phyloP scores from a whole-genome alignment of 2,329 filamentous ascomycete genomes.

The Calycina marina region DNA sequence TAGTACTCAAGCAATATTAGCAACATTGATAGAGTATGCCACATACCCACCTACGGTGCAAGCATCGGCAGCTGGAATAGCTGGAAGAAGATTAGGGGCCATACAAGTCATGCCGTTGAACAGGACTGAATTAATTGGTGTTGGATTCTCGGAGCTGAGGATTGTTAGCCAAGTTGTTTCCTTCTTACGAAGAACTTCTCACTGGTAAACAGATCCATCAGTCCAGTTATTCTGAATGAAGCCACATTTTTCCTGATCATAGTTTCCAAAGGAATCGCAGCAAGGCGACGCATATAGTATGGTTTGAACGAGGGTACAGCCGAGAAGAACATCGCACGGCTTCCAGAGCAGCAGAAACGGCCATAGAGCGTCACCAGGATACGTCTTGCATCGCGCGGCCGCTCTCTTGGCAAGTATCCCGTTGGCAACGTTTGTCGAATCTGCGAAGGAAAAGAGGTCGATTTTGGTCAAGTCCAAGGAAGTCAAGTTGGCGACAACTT shows the following conservation, averaged over 20 bases:
- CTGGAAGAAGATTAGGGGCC: conserved; percentile 4
- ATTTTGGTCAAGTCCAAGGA: neutral
- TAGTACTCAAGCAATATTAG: conserved; percentile 10
- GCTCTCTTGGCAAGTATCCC: neutral
- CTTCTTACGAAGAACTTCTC: neutral
- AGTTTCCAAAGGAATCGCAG: conserved; percentile 22
- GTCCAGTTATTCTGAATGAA: conserved; percentile 19
- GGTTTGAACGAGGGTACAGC: conserved; percentile 29
- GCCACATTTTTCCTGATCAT: conserved; percentile 23
- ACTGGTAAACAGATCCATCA: conserved; percentile 25
- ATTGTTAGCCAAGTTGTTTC: conserved; percentile 7
- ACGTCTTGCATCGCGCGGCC: conserved; percentile 11
- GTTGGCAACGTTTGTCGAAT: neutral
- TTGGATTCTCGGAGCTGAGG: conserved; percentile 24
- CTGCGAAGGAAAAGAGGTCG: conserved; percentile 23
- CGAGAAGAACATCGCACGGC: conserved; percentile 29
- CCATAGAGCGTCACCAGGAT: conserved; percentile 26
- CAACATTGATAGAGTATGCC: conserved; percentile 14
- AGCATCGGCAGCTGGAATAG: conserved; percentile 1
- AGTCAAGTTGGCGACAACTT: neutral
- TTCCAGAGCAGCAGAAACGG: conserved; percentile 31
- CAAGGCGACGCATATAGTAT: conserved; percentile 30
- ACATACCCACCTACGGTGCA: conserved; percentile 12
- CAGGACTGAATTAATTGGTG: conserved; percentile 32
- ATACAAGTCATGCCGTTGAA: conserved; percentile 28